phyloP scores from a whole-genome alignment of 345 rosid species.

The Raphanus raphanistrum region DNA sequence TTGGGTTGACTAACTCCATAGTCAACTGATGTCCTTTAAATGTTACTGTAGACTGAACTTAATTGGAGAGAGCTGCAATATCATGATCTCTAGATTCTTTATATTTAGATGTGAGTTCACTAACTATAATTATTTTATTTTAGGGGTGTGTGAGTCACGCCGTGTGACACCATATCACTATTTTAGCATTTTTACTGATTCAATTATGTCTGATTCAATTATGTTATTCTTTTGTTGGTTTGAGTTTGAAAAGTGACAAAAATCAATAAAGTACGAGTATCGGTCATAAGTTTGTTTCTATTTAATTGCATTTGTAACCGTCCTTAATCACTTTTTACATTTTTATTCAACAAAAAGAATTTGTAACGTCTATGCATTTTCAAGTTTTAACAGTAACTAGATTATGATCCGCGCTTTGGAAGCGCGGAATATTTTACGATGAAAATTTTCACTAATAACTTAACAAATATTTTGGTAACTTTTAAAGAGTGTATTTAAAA shows the following conservation, averaged over 20 bases:
- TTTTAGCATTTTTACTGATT: not conserved
- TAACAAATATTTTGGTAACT: too few species aligned
- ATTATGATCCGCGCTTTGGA: too few species aligned
- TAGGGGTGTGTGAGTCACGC: too few species aligned
- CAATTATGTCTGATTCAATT: not conserved
- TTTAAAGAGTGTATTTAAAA: too few species aligned
- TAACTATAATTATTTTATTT: too few species aligned
- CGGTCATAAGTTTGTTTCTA: not conserved
- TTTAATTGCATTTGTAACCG: too few species aligned
- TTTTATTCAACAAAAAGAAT: not conserved
- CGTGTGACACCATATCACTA: not conserved
- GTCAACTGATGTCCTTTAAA: not conserved
- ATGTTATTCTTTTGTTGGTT: not conserved
- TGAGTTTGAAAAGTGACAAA: not conserved
- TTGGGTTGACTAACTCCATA: conserved; percentile 22
- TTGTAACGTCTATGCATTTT: conserved; percentile 16
- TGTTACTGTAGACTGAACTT: not conserved
- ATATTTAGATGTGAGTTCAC: not conserved
- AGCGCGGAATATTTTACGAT: too few species aligned
- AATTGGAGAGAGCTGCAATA: not conserved
- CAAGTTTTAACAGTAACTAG: not conserved
- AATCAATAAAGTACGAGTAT: not conserved
- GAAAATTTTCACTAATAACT: too few species aligned
- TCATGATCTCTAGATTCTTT: not conserved
- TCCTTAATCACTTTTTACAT: not conserved